phyloP scores from a whole-genome alignment of 768 basidiomycete species.

The Leucosporidium creatinivorum region DNA sequence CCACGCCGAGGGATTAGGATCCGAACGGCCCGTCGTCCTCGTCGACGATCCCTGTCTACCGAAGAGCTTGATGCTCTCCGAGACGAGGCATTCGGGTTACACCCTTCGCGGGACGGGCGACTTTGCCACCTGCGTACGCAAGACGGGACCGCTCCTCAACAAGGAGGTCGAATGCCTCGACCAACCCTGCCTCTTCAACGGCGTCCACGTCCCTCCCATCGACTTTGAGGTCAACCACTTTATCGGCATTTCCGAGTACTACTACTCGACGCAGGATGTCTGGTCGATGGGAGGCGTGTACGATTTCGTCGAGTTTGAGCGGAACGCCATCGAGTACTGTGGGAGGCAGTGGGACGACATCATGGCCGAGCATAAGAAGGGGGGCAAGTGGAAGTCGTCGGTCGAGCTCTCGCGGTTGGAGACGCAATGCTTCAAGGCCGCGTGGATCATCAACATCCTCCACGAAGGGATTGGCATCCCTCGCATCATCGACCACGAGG shows the following conservation, averaged over 20 bases:
- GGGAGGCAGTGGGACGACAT: slow-evolving; percentile 69
- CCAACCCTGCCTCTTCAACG: slow-evolving; percentile 84
- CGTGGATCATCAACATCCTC: slow-evolving; percentile 92
- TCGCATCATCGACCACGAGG: slow-evolving; percentile 73
- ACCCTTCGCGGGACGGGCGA: slow-evolving; percentile 77
- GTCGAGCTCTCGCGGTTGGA: slow-evolving; percentile 79
- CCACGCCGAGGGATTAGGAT: slow-evolving; percentile 11
- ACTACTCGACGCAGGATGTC: slow-evolving; percentile 97
- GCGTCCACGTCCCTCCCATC: slow-evolving; percentile 84
- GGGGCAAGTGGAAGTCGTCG: slow-evolving; percentile 55
- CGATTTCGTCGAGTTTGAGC: slow-evolving; percentile 92
- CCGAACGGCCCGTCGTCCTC: slow-evolving; percentile 34
- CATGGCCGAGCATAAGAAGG: slow-evolving; percentile 54
- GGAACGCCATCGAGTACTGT: slow-evolving; percentile 81
- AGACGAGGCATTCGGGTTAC: slow-evolving; percentile 54
- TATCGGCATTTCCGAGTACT: slow-evolving; percentile 97
- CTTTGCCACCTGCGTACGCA: slow-evolving; percentile 70
- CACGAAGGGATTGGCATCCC: slow-evolving; percentile 96
- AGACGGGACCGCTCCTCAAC: slow-evolving; percentile 71
- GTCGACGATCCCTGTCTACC: slow-evolving; percentile 89
- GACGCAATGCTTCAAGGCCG: slow-evolving; percentile 99
- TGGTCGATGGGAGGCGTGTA: slow-evolving; percentile 74
- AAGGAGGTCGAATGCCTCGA: slow-evolving; percentile 75
- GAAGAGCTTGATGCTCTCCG: slow-evolving; percentile 57
- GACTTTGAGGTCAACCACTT: slow-evolving; percentile 89